Percentiles rank a stretch among this genome's conserved stretches.
Evolutionary conservation across 2,329 filamentous ascomycete species (phyloP).

Genomic region (Zymoseptoria brevis): DNA sequence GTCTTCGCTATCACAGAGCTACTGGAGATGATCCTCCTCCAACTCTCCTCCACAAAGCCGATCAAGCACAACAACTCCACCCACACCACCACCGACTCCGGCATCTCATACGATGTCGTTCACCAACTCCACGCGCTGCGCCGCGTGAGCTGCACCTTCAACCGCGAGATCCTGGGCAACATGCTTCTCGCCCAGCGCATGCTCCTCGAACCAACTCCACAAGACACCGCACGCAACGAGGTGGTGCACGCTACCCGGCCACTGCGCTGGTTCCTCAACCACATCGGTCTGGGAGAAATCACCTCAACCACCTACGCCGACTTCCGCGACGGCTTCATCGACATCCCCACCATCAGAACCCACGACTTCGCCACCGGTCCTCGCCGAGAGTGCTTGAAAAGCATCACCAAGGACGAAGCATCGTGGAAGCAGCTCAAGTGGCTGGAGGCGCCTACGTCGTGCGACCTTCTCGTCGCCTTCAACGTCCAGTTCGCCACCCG

Average conservation of each 20-base stretch:
- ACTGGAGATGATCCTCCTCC: constrained; percentile 27
- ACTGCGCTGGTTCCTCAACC: neutral
- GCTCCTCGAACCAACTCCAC: neutral
- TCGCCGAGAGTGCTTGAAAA: neutral
- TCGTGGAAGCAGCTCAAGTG: neutral
- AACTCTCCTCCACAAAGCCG: constrained; percentile 1
- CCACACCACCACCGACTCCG: neutral
- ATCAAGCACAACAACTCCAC: neutral
- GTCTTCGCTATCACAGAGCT: constrained; percentile 30
- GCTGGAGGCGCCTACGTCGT: neutral
- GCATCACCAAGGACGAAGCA: neutral
- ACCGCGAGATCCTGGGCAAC: neutral
- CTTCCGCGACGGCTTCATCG: neutral
- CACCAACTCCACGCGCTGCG: neutral
- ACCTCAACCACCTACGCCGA: neutral
- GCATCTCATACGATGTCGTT: neutral
- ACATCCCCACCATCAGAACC: neutral
- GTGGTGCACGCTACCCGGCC: neutral
- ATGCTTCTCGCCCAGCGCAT: neutral
- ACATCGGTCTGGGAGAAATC: neutral
- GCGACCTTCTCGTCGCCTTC: neutral
- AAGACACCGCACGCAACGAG: neutral
- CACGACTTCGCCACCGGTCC: neutral
- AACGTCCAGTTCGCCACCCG: neutral
- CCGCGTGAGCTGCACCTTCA: neutral